Evolutionary conservation across 2,329 filamentous ascomycete genomes (phyloP), one percentile per base, ranked within the genome.

Genomic region (Biscogniauxia marginata): DNA sequence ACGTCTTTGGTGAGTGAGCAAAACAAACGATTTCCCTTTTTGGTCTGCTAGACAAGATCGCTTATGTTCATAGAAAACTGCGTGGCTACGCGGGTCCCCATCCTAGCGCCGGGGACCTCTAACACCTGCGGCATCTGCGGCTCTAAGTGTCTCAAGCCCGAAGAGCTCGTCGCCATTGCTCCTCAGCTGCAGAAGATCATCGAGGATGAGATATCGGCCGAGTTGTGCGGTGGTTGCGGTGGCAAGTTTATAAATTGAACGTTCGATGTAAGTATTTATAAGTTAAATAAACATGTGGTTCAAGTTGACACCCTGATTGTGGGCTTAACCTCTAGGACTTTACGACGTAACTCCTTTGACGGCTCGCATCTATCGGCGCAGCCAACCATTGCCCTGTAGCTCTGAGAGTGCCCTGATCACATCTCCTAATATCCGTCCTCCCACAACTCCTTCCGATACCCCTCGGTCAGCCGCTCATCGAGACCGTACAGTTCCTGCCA

Each of bases 401-500:
- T n/a, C n/a, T n/a, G n/a, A n/a, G n/a, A n/a, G 13, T 39, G 4
- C 9, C 30, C 9, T 39, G n/a, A 34, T 13, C 30, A 4, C 30
- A 11, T 39, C 6, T 3, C 9, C 30, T 39, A 39, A 39, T 39
- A 81, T 43, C 78, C 79, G 57, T 84, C 79, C 62, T 83, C 80
- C 93, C 93, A 98, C 49, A 98, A 76, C 74, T 96, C 91, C 75
- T 90, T 91, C 54, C 83, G 79, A 73, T 91, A 98, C 1, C 80
- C 89, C 73, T 96, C 91, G 0, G 95, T 98, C 71, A 99, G 75
- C 61, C 85, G 77, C 70, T 87, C 79, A 75, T 98, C 92, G 52
- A 84, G 78, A 0, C 92, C 93, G 74, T 87, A 90, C 64, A 82
- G 78, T 75, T 96, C 87, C 80, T 96, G 92, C 95, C 95, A 99